A percentile compares a stretch with the other conserved stretches of the same genome.
Evolutionary conservation across 1,284 basidiomycete species (phyloP).

Genomic region (Apiotrichum montevideense): DNA sequence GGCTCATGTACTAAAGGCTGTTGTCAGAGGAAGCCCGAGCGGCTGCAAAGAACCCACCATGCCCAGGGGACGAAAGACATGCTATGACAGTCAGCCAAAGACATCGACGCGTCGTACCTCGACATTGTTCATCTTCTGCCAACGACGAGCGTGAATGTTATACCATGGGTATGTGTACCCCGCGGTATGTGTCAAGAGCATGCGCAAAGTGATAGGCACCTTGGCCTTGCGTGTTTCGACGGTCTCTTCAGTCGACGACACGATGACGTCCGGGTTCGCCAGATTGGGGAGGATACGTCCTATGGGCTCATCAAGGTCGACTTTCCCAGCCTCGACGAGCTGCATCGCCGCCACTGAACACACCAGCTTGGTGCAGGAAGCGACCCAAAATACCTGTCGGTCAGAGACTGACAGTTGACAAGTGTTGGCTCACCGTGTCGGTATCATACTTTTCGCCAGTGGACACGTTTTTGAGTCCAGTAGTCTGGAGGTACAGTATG

Average conservation of each 20-base stretch:
- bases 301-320: slow-evolving; percentile 22
- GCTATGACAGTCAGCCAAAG: no score
- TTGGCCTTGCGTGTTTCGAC: background rate
- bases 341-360: slow-evolving; percentile 10
- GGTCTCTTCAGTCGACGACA: no score
- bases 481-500: no score
- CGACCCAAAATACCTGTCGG: slow-evolving; percentile 19
- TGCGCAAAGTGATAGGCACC: slow-evolving; percentile 4
- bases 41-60: no score
- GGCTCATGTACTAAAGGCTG: slow-evolving; percentile 4
- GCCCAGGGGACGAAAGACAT: no score
- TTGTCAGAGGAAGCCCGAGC: no score
- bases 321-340: slow-evolving; percentile 26
- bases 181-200: slow-evolving; percentile 11
- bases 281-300: slow-evolving; percentile 20
- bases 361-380: slow-evolving; percentile 15
- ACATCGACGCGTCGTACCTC: no score
- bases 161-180: slow-evolving; percentile 11
- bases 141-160: slow-evolving; percentile 16
- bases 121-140: slow-evolving; percentile 1
- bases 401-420: no score
- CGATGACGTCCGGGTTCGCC: background rate
- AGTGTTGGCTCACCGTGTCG: no score
- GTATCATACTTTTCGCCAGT: no score
- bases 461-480: no score